These are phyloP conservation scores for Ophiosphaerella korrae DNA, from an alignment of 2,329 filamentous ascomycete species.

Conservation along the genomic window DNA sequence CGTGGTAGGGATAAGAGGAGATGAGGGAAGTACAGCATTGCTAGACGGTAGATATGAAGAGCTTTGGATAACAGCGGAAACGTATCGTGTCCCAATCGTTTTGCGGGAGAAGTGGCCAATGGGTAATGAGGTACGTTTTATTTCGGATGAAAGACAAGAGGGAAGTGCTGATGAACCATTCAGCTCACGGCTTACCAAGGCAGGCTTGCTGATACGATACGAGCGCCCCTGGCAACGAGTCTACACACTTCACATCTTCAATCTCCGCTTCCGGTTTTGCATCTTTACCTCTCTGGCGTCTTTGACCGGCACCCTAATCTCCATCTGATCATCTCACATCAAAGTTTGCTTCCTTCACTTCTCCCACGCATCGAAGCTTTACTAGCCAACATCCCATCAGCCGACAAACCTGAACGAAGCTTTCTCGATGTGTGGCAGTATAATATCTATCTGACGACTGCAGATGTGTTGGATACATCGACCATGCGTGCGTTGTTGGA, in stretches of 20 bases:
- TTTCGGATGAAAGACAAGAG: not conserved
- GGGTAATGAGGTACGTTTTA: constrained; percentile 17
- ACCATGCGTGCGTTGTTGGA: constrained; percentile 53
- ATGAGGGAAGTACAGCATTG: constrained; percentile 48
- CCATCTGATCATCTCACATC: constrained; percentile 61
- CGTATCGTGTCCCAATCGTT: constrained; percentile 48
- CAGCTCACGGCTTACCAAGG: constrained; percentile 20
- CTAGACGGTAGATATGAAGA: constrained; percentile 52
- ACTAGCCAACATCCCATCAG: constrained; percentile 22
- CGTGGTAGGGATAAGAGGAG: constrained; percentile 48
- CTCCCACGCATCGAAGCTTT: constrained; percentile 53
- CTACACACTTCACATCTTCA: constrained; percentile 57
- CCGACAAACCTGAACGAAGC: constrained; percentile 27
- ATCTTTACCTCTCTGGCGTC: constrained; percentile 58
- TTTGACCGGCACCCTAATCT: constrained; percentile 61
- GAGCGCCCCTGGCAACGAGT: constrained; percentile 22
- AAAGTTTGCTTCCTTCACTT: constrained; percentile 61
- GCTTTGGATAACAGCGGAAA: constrained; percentile 49
- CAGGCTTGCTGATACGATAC: constrained; percentile 11
- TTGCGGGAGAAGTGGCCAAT: constrained; percentile 28
- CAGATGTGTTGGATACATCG: constrained; percentile 58
- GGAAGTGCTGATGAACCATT: not conserved
- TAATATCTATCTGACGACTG: constrained; percentile 65
- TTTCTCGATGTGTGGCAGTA: constrained; percentile 59
- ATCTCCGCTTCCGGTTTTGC: constrained; percentile 55